These are phyloP conservation scores for Colletotrichum paranaense DNA, from an alignment of 2,329 filamentous ascomycete genomes.

Conservation along the genomic window DNA sequence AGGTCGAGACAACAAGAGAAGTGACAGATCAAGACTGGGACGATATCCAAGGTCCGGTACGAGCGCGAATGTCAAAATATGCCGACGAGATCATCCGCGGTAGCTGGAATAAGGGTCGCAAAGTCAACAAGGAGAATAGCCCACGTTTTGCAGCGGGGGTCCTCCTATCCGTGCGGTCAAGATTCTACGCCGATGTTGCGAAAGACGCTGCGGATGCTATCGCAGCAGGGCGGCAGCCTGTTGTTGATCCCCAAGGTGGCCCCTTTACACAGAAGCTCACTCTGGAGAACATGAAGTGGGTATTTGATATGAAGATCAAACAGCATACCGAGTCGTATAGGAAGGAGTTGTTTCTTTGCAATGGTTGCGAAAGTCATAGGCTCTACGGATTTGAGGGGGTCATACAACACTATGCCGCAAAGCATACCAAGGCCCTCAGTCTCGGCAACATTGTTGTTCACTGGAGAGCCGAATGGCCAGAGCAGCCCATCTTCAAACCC, in stretches of 20 bases:
- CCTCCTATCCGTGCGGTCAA: conserved; percentile 72
- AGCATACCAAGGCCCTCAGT: conserved; percentile 79
- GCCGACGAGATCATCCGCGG: conserved; percentile 77
- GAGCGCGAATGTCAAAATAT: conserved; percentile 71
- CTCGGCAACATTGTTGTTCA: conserved; percentile 78
- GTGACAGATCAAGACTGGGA: conserved; percentile 77
- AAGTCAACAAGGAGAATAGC: conserved; percentile 71
- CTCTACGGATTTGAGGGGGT: conserved; percentile 82
- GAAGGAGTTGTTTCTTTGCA: conserved; percentile 82
- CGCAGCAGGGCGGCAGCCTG: conserved; percentile 57
- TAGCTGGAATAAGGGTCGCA: conserved; percentile 72
- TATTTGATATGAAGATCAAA: conserved; percentile 83
- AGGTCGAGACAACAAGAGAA: conserved; percentile 52
- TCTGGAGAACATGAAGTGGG: conserved; percentile 88
- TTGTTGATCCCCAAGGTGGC: conserved; percentile 61
- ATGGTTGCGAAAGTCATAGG: conserved; percentile 74
- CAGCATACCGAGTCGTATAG: conserved; percentile 72
- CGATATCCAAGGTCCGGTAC: conserved; percentile 74
- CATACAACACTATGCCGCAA: conserved; percentile 85
- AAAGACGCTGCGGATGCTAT: conserved; percentile 61
- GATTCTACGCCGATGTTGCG: conserved; percentile 72
- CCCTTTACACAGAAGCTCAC: conserved; percentile 73
- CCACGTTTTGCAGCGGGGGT: conserved; percentile 79
- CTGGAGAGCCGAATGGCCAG: conserved; percentile 86
- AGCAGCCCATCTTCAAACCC: conserved; percentile 76